A percentile compares a stretch with the other conserved stretches of the same genome.
These are phyloP conservation scores for Kwoniella sp. DNA, from an alignment of 768 basidiomycete species.

Conservation along the genomic window DNA sequence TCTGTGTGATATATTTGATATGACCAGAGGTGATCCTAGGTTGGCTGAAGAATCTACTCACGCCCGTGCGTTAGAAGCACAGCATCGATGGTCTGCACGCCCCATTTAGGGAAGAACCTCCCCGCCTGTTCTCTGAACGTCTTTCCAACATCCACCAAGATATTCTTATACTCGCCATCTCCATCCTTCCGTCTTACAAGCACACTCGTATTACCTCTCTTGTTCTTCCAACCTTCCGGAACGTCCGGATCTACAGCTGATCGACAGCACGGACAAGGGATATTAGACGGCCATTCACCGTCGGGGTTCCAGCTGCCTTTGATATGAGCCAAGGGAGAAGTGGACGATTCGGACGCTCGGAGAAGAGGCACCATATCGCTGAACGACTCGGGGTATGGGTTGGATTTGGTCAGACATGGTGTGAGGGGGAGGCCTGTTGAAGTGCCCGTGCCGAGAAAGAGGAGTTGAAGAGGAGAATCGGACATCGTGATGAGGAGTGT, in stretches of 20 bases:
- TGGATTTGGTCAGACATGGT: constrained; percentile 69
- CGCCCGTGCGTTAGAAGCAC: constrained; percentile 86
- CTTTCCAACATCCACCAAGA: constrained; percentile 83
- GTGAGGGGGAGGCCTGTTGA: constrained; percentile 70
- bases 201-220: constrained; percentile 78
- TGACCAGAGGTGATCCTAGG: too few relatives aligned
- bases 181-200: constrained; percentile 61
- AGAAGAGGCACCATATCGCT: constrained; percentile 50
- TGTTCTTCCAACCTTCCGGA: constrained; percentile 77
- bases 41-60: too few relatives aligned
- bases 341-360: constrained; percentile 64
- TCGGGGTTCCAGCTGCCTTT: constrained; percentile 37
- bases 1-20: too few relatives aligned
- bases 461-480: constrained; percentile 61
- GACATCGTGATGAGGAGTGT: constrained; percentile 3
- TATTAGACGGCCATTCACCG: constrained; percentile 40
- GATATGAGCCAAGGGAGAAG: constrained; percentile 49
- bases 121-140: constrained; percentile 62
- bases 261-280: constrained; percentile 60
- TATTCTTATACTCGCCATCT: constrained; percentile 67
- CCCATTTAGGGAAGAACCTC: constrained; percentile 66
- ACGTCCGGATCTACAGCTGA: constrained; percentile 55
- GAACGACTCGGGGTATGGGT: constrained; percentile 33
- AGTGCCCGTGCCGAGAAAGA: constrained; percentile 82
- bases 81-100: constrained; percentile 70